Conservation (phyloP, 768 basidiomycete genomes). For the Paxillus rubicundulus region DNA sequence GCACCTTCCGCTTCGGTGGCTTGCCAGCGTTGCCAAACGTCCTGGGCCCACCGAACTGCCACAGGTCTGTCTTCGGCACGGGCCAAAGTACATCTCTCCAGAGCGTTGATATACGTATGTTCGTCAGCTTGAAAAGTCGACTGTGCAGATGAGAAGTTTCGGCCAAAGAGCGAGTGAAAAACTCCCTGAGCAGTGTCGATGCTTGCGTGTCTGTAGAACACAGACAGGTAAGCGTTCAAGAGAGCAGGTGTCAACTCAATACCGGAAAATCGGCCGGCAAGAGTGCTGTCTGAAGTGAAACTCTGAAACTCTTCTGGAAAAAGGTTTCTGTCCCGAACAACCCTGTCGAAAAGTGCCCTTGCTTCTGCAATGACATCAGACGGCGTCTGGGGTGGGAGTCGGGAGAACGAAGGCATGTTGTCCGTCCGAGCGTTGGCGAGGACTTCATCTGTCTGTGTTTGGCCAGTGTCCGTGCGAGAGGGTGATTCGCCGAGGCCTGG, state of each 20-base stretch:
- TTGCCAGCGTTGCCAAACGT: constrained; percentile 68
- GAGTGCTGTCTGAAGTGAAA: constrained; percentile 7
- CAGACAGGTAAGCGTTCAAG: constrained; percentile 78
- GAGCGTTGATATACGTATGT: constrained; percentile 57
- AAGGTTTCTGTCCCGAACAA: constrained; percentile 43
- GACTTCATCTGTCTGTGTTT: not conserved
- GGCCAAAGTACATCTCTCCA: constrained; percentile 60
- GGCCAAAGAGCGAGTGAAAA: constrained; percentile 51
- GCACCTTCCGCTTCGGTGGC: constrained; percentile 41
- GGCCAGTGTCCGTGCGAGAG: constrained; percentile 4
- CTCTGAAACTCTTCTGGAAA: not conserved
- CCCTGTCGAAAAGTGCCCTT: constrained; percentile 58
- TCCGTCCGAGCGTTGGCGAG: constrained; percentile 5
- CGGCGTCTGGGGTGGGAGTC: constrained; percentile 68
- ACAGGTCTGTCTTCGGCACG: constrained; percentile 43
- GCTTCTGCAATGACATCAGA: constrained; percentile 74
- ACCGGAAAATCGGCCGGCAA: constrained; percentile 46
- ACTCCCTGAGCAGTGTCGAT: constrained; percentile 47
- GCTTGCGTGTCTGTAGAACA: constrained; percentile 59
- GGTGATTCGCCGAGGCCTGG: not conserved
- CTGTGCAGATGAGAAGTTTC: constrained; percentile 15
- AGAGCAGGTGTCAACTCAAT: constrained; percentile 62
- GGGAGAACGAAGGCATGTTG: constrained; percentile 33
- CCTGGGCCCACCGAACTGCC: constrained; percentile 52
- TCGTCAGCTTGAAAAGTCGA: constrained; percentile 45